phyloP scores from a whole-genome alignment of 2,329 filamentous ascomycete genomes.

The Intubia oerlemansii region DNA sequence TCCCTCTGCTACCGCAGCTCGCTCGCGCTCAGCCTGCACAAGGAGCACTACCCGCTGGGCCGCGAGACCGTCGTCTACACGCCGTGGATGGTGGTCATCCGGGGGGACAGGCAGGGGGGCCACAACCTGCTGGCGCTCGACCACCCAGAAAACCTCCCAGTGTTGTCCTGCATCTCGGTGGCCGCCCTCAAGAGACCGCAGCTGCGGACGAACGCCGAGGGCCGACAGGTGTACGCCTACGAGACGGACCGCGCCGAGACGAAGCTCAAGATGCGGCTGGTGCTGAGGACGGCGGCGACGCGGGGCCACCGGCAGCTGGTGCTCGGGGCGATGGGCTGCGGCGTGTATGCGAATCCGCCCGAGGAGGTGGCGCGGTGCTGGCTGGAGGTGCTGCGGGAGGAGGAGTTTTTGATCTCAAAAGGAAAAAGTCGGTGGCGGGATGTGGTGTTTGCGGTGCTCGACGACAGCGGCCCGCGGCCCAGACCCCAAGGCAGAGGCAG shows the following conservation, averaged over 20 bases:
- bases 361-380: slow-evolving; percentile 40
- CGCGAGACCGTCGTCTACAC: slow-evolving; percentile 12
- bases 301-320: slow-evolving; percentile 37
- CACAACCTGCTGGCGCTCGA: slow-evolving; percentile 8
- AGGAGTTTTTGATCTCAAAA: slow-evolving; percentile 25
- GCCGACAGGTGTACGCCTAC: slow-evolving; percentile 17
- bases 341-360: slow-evolving; percentile 41
- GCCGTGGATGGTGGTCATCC: slow-evolving; percentile 14
- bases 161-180: slow-evolving; percentile 37
- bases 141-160: slow-evolving; percentile 15
- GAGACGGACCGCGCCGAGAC: slow-evolving; percentile 26
- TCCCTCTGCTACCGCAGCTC: slow-evolving; percentile 43
- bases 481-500: slow-evolving; percentile 5
- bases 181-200: slow-evolving; percentile 23
- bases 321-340: slow-evolving; percentile 48
- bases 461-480: no score
- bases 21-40: slow-evolving; percentile 24
- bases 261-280: slow-evolving; percentile 40
- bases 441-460: slow-evolving; percentile 42
- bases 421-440: slow-evolving; percentile 39
- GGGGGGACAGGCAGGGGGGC: slow-evolving; percentile 5
- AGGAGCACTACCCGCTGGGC: slow-evolving; percentile 9
- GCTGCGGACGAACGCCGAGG: not conserved
- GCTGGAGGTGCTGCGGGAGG: slow-evolving; percentile 34
- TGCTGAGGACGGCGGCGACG: slow-evolving; percentile 33